phyloP scores from a whole-genome alignment of 2,329 filamentous ascomycete genomes.

The Myrmaecium sp. region DNA sequence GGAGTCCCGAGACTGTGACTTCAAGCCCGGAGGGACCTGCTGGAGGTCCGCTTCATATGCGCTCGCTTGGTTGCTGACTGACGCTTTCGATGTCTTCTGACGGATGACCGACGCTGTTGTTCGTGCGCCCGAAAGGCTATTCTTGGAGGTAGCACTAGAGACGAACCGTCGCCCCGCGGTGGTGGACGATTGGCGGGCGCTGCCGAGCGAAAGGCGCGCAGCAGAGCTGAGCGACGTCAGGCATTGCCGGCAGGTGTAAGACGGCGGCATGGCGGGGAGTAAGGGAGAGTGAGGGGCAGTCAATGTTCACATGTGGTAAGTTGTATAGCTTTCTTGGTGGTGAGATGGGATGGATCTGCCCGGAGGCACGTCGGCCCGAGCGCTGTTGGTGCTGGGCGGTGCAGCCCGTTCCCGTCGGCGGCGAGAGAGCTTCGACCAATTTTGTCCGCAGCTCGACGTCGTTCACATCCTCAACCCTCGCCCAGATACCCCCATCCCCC shows the following conservation, averaged over 20 bases:
- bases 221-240: conserved; percentile 17
- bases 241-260: conserved; percentile 25
- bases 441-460: too few species aligned
- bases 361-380: too few species aligned
- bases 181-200: too few species aligned
- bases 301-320: too few species aligned
- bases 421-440: too few species aligned
- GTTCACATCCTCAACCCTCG: too few species aligned
- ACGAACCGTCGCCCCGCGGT: not conserved
- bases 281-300: not conserved
- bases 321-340: too few species aligned
- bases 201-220: too few species aligned
- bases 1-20: conserved; percentile 7
- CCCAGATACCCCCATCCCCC: too few species aligned
- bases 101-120: not conserved
- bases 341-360: too few species aligned
- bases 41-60: conserved; percentile 11
- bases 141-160: not conserved
- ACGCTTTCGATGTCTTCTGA: conserved; percentile 3
- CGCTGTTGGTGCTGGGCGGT: too few species aligned
- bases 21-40: not conserved
- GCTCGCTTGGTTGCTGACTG: conserved; percentile 4
- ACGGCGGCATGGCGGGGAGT: conserved; percentile 17
- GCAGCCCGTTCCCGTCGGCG: too few species aligned
- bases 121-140: not conserved